Conservation (phyloP, 805 yeast species). For the Wickerhamomyces chambardii region DNA sequence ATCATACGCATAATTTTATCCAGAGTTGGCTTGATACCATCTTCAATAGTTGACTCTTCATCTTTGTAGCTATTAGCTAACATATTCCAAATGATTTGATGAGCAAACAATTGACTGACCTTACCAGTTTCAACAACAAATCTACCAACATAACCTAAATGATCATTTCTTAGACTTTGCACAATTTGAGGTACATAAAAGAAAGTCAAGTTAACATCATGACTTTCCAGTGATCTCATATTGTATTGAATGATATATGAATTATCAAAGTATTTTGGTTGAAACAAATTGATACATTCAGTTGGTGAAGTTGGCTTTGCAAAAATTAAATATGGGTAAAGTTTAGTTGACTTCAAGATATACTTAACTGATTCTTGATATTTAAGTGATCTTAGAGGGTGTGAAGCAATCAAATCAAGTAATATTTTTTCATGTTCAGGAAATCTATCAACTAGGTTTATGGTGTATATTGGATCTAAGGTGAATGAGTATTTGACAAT, state of each 20-base stretch:
- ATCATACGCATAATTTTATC: conserved; percentile 64
- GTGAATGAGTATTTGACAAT: conserved; percentile 49
- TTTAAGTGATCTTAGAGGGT: conserved; percentile 51
- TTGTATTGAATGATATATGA: conserved; percentile 76
- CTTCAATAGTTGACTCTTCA: conserved; percentile 78
- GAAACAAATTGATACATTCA: conserved; percentile 74
- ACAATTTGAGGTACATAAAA: conserved; percentile 98
- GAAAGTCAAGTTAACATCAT: conserved; percentile 81
- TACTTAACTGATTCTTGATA: conserved; percentile 54
- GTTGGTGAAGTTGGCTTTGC: conserved; percentile 63
- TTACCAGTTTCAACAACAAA: conserved; percentile 89
- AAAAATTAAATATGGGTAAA: conserved; percentile 12
- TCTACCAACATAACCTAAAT: conserved; percentile 76
- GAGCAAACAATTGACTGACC: conserved; percentile 87
- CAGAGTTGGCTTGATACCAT: conserved; percentile 71
- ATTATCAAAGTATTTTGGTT: conserved; percentile 62
- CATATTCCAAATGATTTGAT: conserved; percentile 98
- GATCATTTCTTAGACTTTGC: conserved; percentile 80
- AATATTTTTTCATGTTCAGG: conserved; percentile 27
- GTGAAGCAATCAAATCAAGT: conserved; percentile 33
- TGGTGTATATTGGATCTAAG: conserved; percentile 65
- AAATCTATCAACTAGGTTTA: conserved; percentile 57
- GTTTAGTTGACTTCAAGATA: conserved; percentile 23
- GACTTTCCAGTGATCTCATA: conserved; percentile 81
- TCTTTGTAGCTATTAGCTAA: conserved; percentile 86